Conservation (phyloP, 2,329 filamentous ascomycete genomes). For the Talaromyces funiculosus region DNA sequence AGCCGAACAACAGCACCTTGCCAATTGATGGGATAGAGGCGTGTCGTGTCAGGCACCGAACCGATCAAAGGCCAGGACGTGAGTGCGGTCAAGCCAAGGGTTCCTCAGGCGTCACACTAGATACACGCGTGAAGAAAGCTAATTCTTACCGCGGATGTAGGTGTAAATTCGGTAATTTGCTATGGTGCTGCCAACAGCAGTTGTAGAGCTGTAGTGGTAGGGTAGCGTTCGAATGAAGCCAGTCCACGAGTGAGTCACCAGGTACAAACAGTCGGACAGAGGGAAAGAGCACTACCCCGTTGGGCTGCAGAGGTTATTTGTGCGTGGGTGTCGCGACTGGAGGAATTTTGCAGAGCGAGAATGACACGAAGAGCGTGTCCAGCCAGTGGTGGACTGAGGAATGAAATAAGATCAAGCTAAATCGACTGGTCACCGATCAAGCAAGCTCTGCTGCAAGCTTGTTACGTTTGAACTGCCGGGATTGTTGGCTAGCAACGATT, state of each 20-base stretch:
- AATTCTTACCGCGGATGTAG: conserved; percentile 29
- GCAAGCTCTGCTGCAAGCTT: conserved; percentile 2
- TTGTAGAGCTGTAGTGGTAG: background rate
- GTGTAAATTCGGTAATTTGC: conserved; percentile 27
- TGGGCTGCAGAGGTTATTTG: conserved; percentile 12
- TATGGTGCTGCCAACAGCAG: conserved; percentile 35
- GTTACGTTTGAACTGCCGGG: background rate
- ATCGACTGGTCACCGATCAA: conserved; percentile 7
- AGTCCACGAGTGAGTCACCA: conserved; percentile 10
- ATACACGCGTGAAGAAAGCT: background rate
- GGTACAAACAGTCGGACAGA: background rate
- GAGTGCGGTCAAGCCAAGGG: conserved; percentile 7
- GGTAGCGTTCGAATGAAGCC: conserved; percentile 3
- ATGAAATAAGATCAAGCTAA: background rate
- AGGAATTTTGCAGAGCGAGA: background rate
- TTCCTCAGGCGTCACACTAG: conserved; percentile 6
- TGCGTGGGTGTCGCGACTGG: background rate
- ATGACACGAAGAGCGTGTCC: conserved; percentile 4
- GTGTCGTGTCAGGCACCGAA: conserved; percentile 12
- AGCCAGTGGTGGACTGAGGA: background rate
- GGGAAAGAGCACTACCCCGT: conserved; percentile 4
- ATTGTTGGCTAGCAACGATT: conserved; percentile 10
- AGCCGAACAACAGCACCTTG: background rate
- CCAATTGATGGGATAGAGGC: conserved; percentile 1
- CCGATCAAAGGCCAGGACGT: background rate